Evolutionary conservation across 192 early-diverging fungal species (phyloP).

Genomic region (Backusella macrospora): DNA sequence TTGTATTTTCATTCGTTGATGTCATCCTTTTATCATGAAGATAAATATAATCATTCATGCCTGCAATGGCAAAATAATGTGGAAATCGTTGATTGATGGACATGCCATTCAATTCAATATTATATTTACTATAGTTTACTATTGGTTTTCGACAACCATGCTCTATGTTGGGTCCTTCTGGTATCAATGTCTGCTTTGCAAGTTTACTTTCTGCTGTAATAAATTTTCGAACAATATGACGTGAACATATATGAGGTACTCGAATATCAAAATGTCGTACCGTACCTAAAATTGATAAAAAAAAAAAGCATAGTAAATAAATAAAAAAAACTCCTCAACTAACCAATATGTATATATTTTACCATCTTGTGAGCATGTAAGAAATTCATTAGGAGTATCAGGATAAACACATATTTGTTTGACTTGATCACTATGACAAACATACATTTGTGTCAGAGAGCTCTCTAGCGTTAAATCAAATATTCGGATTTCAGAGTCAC

Average conservation of each 20-base stretch:
- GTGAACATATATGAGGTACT: constrained; percentile 39
- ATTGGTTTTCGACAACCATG: constrained; percentile 41
- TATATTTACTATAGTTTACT: constrained; percentile 47
- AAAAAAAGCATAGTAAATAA: neutral
- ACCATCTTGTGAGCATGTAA: constrained; percentile 65
- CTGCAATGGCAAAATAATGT: constrained; percentile 62
- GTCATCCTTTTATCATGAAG: constrained; percentile 55
- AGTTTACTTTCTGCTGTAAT: constrained; percentile 13
- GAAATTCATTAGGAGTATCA: constrained; percentile 53
- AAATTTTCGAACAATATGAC: constrained; percentile 13
- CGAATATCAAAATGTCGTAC: constrained; percentile 63
- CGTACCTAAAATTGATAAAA: constrained; percentile 3
- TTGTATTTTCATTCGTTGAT: neutral
- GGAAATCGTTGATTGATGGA: constrained; percentile 50
- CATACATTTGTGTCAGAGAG: constrained; percentile 38
- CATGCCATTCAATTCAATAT: constrained; percentile 54
- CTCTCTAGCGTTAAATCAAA: constrained; percentile 28
- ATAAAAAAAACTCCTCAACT: neutral
- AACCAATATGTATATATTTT: neutral
- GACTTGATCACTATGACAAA: constrained; percentile 53
- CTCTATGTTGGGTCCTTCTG: neutral
- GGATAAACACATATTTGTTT: constrained; percentile 52
- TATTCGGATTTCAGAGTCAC: constrained; percentile 50
- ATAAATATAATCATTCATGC: constrained; percentile 42
- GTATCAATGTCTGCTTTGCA: neutral